Conservation (phyloP, 108 stramenopile species). For the Skeletonema menzelii region DNA sequence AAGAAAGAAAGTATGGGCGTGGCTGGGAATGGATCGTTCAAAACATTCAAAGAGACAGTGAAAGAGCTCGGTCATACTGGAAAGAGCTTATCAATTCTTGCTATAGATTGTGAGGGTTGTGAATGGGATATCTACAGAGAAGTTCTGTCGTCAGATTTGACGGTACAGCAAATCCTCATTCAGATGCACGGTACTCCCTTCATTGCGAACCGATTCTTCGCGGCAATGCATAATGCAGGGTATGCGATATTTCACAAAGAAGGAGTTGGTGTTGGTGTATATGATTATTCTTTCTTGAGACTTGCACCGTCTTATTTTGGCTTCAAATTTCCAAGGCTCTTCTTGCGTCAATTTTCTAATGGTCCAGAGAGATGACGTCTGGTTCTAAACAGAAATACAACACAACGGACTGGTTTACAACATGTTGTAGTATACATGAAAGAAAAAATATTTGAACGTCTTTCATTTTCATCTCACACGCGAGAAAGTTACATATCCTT, state of each 20-base stretch:
- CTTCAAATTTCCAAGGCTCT: background rate
- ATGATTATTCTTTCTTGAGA: conserved; percentile 33
- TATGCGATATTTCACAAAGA: conserved; percentile 67
- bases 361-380: too few species aligned
- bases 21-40: conserved; percentile 23
- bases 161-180: conserved; percentile 42
- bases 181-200: conserved; percentile 44
- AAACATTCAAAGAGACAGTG: conserved; percentile 50
- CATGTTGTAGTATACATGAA: too few species aligned
- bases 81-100: conserved; percentile 55
- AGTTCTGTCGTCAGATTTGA: conserved; percentile 14
- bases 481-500: too few species aligned
- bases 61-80: conserved; percentile 55
- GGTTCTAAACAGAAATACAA: too few species aligned
- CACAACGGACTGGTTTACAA: too few species aligned
- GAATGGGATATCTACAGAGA: conserved; percentile 50
- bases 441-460: too few species aligned
- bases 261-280: conserved; percentile 23
- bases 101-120: conserved; percentile 72
- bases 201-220: conserved; percentile 47
- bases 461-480: too few species aligned
- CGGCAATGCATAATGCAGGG: conserved; percentile 36
- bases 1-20: conserved; percentile 17
- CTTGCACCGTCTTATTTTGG: conserved; percentile 25
- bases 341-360: background rate